Base-by-base conservation (phyloP, 163 green algal genomes). In the Scenedesmus sp. region DNA sequence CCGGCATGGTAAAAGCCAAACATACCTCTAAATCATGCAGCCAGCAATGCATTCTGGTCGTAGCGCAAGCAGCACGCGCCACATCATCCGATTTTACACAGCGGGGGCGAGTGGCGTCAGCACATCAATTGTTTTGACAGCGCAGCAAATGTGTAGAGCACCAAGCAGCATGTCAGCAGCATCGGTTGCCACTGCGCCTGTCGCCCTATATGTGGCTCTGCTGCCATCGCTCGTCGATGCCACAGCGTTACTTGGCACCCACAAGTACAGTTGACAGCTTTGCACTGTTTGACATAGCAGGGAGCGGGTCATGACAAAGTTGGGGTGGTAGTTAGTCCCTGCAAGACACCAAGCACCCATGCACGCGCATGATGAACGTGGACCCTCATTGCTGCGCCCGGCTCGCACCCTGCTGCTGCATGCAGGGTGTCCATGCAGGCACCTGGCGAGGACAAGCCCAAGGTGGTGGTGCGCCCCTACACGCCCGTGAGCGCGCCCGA, bases 371-470 rank as follows among this genome's bases (percentile, higher is more conserved):
- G 13, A 61, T 22, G 1, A 61, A 10, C 46, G 7, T 53, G n/a
- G n/a, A n/a, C n/a, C 10, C 46, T 53, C 46, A 10, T 16, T 53
- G 7, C 46, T 16, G 10, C 10, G 46, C 46, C 46, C 10, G 46
- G 7, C 10, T 53, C 46, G 46, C 46, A 6, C 53, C 5, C 73
- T 81, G 16, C 78, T 83, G 78, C 78, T 59, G 78, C 37, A 61
- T 59, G 42, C 88, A 95, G 92, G 59, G 90, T 92, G 9, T 49
- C 93, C 53, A 56, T 94, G 4, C 92, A 95, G 88, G 89, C 82
- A 20, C 91, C 91, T 12, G 93, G 88, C 40, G 93, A 95, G 42
- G 93, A 94, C 6, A 91, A 91, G 86, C 91, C 92, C 78, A 93
- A 93, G 61, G 89, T 90, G 43, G 65, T 92, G 16, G 78, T 89